Evolutionary conservation across 495 filamentous ascomycete genomes (phyloP).

Genomic region (Eremomyces bilateralis): DNA sequence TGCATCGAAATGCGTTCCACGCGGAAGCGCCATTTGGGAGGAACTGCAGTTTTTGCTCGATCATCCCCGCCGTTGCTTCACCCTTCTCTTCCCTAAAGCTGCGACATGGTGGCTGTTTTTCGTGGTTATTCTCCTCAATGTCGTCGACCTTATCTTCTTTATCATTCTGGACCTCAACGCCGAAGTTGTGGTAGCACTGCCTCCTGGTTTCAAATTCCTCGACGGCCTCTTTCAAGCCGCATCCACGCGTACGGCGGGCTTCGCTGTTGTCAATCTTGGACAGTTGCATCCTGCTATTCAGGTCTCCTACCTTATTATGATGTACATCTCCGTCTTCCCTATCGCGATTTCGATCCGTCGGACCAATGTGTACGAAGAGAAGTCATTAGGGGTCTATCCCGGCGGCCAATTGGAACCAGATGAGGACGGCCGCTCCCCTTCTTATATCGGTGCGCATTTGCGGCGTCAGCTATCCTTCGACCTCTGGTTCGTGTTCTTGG

Average conservation of each 20-base stretch:
- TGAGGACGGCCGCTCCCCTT: constrained; percentile 31
- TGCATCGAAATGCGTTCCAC: constrained; percentile 32
- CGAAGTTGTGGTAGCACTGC: constrained; percentile 32
- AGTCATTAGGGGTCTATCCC: constrained; percentile 62
- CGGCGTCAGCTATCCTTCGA: constrained; percentile 83
- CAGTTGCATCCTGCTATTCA: constrained; percentile 76
- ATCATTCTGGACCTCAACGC: constrained; percentile 70
- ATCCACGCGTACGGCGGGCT: constrained; percentile 73
- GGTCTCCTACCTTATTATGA: constrained; percentile 92
- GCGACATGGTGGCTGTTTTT: constrained; percentile 96
- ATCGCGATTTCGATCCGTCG: constrained; percentile 84
- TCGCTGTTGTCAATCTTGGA: constrained; percentile 54
- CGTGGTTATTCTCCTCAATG: constrained; percentile 63
- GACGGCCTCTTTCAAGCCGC: constrained; percentile 77
- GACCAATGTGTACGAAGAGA: constrained; percentile 95
- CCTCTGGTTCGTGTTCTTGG: constrained; percentile 82
- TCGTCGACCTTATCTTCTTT: constrained; percentile 67
- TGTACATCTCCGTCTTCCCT: constrained; percentile 96
- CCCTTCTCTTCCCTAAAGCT: constrained; percentile 65
- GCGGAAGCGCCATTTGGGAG: constrained; percentile 51
- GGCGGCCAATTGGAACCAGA: constrained; percentile 22
- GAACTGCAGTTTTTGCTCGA: constrained; percentile 79
- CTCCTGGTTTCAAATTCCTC: constrained; percentile 49
- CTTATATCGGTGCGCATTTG: constrained; percentile 73
- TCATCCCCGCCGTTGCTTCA: constrained; percentile 88